Evolutionary conservation across 2,329 filamentous ascomycete genomes (phyloP).

Genomic region (Claviceps monticola): DNA sequence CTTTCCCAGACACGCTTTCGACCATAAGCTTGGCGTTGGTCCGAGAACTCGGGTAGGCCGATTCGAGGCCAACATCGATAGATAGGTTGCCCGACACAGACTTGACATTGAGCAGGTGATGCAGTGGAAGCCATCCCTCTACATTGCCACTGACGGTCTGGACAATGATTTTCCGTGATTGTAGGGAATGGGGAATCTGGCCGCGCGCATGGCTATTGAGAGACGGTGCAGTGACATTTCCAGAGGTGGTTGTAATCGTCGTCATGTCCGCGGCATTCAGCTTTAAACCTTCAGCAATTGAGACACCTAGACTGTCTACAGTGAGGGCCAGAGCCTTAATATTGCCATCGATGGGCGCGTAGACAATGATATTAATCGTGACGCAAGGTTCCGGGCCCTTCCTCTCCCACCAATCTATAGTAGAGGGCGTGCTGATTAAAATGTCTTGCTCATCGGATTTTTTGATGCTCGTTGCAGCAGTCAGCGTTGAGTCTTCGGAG

Average conservation of each 20-base stretch:
- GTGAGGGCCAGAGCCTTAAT: slow-evolving; percentile 25
- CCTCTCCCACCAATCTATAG: slow-evolving; percentile 17
- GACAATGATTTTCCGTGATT: slow-evolving; percentile 28
- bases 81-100: slow-evolving; percentile 30
- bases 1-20: neutral
- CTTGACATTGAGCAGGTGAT: slow-evolving; percentile 30
- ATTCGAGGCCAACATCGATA: neutral
- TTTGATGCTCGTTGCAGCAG: slow-evolving; percentile 17
- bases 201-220: slow-evolving; percentile 6
- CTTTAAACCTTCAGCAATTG: slow-evolving; percentile 26
- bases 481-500: slow-evolving; percentile 29
- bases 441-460: slow-evolving; percentile 19
- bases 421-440: slow-evolving; percentile 25
- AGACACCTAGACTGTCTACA: slow-evolving; percentile 25
- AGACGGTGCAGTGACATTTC: slow-evolving; percentile 17
- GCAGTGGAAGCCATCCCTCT: slow-evolving; percentile 35
- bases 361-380: slow-evolving; percentile 29
- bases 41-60: neutral
- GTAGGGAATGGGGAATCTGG: slow-evolving; percentile 24
- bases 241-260: slow-evolving; percentile 22
- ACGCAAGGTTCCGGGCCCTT: slow-evolving; percentile 5
- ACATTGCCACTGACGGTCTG: slow-evolving; percentile 30
- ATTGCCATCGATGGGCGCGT: slow-evolving; percentile 26
- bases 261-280: slow-evolving; percentile 18
- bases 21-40: neutral